Evolutionary conservation across 1,284 basidiomycete species (phyloP).

Genomic region (Microbotryum violaceum): DNA sequence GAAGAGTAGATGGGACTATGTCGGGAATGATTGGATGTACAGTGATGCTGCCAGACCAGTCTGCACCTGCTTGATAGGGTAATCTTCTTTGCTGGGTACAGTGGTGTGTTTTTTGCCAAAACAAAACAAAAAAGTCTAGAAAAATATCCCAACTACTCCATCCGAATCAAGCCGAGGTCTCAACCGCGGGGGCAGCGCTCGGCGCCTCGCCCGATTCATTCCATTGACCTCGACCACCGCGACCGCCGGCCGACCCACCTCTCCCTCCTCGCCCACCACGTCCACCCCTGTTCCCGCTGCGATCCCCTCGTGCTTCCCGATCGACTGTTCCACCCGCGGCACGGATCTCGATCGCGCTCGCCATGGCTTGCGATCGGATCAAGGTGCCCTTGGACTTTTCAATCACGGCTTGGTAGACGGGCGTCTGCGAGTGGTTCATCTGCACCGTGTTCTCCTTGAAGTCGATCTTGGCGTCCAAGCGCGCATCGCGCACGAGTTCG

Average conservation of each 20-base stretch:
- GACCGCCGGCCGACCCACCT: not conserved
- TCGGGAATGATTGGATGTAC: no score
- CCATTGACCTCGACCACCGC: not conserved
- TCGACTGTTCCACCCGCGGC: slow-evolving; percentile 33
- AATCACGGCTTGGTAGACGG: slow-evolving; percentile 89
- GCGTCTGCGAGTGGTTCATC: slow-evolving; percentile 80
- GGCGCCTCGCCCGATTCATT: no score
- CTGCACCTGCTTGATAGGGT: no score
- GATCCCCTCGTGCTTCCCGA: slow-evolving; percentile 18
- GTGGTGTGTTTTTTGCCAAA: no score
- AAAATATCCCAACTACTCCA: no score
- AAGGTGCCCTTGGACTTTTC: slow-evolving; percentile 90
- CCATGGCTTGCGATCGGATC: slow-evolving; percentile 81
- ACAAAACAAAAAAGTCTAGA: no score
- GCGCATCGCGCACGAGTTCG: slow-evolving; percentile 92
- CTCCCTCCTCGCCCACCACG: slow-evolving; percentile 17
- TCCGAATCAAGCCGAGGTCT: no score
- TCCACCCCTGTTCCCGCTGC: slow-evolving; percentile 15
- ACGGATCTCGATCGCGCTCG: slow-evolving; percentile 65
- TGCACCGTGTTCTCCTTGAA: slow-evolving; percentile 96
- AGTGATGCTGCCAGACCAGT: no score
- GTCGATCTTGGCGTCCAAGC: slow-evolving; percentile 96
- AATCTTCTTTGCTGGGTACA: no score
- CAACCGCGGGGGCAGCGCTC: no score
- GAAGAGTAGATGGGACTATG: no score